These are phyloP conservation scores for Linum tenue DNA, from an alignment of 345 rosid species.

Conservation along the genomic window DNA sequence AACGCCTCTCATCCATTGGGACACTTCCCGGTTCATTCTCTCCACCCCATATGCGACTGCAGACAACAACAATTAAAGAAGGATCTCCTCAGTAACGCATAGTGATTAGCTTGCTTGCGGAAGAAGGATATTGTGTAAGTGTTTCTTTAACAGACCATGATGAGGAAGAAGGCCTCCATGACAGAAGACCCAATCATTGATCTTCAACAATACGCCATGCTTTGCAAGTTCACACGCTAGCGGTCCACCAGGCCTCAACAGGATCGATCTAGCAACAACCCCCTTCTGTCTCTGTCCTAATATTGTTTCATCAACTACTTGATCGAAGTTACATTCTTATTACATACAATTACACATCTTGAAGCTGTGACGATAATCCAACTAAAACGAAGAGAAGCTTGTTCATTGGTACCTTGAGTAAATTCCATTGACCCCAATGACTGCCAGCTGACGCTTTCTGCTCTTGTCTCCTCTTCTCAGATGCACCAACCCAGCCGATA, in stretches of 20 bases:
- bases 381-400: not conserved
- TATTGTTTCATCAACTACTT: constrained; percentile 14
- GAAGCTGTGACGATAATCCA: no score
- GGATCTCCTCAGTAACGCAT: constrained; percentile 1
- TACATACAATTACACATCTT: no score
- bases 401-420: constrained; percentile 58
- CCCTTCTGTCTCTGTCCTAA: constrained; percentile 99
- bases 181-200: constrained; percentile 93
- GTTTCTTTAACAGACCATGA: constrained; percentile 44
- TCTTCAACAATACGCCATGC: constrained; percentile 58
- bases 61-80: constrained; percentile 21
- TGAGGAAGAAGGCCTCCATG: constrained; percentile 95
- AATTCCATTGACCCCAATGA: constrained; percentile 66
- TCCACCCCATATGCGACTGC: constrained; percentile 79
- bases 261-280: constrained; percentile 67
- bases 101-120: not conserved
- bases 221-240: constrained; percentile 67
- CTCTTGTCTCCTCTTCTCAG: constrained; percentile 41
- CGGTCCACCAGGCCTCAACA: constrained; percentile 79
- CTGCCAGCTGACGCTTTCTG: constrained; percentile 32
- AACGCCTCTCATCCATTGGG: constrained; percentile 78
- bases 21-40: constrained; percentile 75
- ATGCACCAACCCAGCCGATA: constrained; percentile 44
- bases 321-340: constrained; percentile 15
- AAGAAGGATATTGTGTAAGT: constrained; percentile 8